Percentiles rank a stretch among this genome's conserved stretches.
phyloP scores from a whole-genome alignment of 352 stramenopile genomes.

The Phytophthora idaei region DNA sequence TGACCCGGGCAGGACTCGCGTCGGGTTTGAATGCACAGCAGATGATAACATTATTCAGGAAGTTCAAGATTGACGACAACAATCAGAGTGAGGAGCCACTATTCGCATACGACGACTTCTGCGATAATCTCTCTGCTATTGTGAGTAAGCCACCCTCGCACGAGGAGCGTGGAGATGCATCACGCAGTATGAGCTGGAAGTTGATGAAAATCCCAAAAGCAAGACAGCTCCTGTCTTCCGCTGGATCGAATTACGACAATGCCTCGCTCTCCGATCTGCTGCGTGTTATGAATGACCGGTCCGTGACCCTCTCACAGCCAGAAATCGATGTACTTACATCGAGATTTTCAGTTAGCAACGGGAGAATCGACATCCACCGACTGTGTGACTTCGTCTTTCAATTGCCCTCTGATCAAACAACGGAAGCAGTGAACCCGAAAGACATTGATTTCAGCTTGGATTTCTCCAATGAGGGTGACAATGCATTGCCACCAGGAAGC shows the following conservation, averaged over 20 bases:
- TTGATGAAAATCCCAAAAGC: constrained; percentile 37
- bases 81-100: constrained; percentile 15
- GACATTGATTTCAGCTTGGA: constrained; percentile 27
- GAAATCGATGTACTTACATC: constrained; percentile 41
- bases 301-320: constrained; percentile 29
- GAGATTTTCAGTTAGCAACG: constrained; percentile 32
- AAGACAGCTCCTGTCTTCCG: constrained; percentile 24
- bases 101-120: constrained; percentile 69
- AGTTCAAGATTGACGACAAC: constrained; percentile 34
- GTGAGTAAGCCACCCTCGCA: constrained; percentile 12
- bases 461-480: constrained; percentile 19
- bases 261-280: constrained; percentile 37
- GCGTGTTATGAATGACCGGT: constrained; percentile 32
- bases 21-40: constrained; percentile 64
- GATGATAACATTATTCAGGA: constrained; percentile 60
- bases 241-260: constrained; percentile 13
- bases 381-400: constrained; percentile 51
- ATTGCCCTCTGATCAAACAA: constrained; percentile 16
- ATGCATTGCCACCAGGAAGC: constrained; percentile 26
- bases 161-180: constrained; percentile 13
- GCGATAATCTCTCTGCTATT: constrained; percentile 50
- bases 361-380: constrained; percentile 41
- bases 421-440: constrained; percentile 11
- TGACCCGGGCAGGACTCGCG: constrained; percentile 17
- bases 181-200: constrained; percentile 27